Conservation (phyloP, 2,329 filamentous ascomycete species). For the Fusarium bactridioides region DNA sequence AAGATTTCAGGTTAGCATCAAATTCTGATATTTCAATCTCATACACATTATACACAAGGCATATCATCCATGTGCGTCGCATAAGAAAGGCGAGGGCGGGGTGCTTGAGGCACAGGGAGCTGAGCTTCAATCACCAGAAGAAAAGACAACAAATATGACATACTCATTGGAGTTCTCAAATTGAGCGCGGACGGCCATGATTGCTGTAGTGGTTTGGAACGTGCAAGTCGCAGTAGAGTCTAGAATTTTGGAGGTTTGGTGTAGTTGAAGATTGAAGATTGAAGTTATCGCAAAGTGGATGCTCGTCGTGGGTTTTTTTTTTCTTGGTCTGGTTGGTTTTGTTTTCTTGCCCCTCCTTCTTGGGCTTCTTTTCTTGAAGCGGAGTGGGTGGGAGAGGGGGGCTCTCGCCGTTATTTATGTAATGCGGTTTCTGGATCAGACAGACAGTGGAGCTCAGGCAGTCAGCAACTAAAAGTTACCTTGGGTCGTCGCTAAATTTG, state of each 20-base stretch:
- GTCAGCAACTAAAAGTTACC: not conserved
- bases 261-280: not conserved
- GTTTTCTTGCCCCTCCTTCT: not conserved
- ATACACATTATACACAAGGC: not conserved
- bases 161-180: conserved; percentile 95
- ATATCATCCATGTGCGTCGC: not conserved
- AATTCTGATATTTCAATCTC: not conserved
- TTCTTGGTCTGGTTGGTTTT: conserved; percentile 5
- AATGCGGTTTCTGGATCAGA: conserved; percentile 11
- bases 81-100: conserved; percentile 39
- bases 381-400: conserved; percentile 13
- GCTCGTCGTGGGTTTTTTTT: conserved; percentile 31
- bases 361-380: not conserved
- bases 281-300: conserved; percentile 31
- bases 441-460: conserved; percentile 1
- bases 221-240: conserved; percentile 20
- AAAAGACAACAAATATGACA: conserved; percentile 45
- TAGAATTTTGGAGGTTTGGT: conserved; percentile 26
- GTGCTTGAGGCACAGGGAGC: conserved; percentile 22
- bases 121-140: conserved; percentile 16
- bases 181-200: conserved; percentile 74
- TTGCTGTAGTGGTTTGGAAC: conserved; percentile 39
- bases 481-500: not conserved
- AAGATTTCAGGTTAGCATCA: conserved; percentile 11
- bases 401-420: conserved; percentile 38